Evolutionary conservation across 192 early-diverging fungal genomes (phyloP), one percentile per base, ranked within the genome.

Genomic region (Glomus cerebriforme): DNA sequence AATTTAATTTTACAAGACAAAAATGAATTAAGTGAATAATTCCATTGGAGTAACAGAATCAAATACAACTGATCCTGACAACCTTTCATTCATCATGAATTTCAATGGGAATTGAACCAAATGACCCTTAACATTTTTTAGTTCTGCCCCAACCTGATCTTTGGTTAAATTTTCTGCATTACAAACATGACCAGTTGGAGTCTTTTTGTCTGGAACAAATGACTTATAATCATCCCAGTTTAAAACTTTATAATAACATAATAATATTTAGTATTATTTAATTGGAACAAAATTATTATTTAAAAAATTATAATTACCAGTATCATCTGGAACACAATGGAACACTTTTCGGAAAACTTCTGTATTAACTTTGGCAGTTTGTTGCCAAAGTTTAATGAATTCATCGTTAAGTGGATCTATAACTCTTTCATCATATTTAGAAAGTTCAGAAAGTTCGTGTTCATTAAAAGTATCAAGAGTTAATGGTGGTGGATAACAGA

Each of bases 311-410:
- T 24, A 75, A 15, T 34, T 75, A 75, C 74, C 74, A 22, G 73
- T 93, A 66, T 96, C 91, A 75, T 97, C 95, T 19, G 96, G 96
- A 24, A 95, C 91, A 81, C 92, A 94, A 37, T 90, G 90, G 85
- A 97, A 97, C 10, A 96, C 91, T 24, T 93, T 88, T 32, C 96
- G 85, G 82, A 94, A 95, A 39, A 88, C 84, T 26, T 77, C 68
- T 26, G 92, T 93, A 84, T 97, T 97, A 2, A 34, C 81, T 1
- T 81, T 82, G 8, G 95, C 93, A 1, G 90, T 91, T 0, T 63
- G 39, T 59, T 80, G 84, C 96, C 96, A 97, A 49, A 87, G 66
- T 0, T 86, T 49, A 39, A 22, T 87, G 86, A 78, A 93, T 49
- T 83, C 84, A 49, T 91, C 88, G 4, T 85, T 83, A 5, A 94